Evolutionary conservation across 2,329 filamentous ascomycete species (phyloP), one percentile per base, ranked within the genome.

Genomic region (Fusarium sp.): DNA sequence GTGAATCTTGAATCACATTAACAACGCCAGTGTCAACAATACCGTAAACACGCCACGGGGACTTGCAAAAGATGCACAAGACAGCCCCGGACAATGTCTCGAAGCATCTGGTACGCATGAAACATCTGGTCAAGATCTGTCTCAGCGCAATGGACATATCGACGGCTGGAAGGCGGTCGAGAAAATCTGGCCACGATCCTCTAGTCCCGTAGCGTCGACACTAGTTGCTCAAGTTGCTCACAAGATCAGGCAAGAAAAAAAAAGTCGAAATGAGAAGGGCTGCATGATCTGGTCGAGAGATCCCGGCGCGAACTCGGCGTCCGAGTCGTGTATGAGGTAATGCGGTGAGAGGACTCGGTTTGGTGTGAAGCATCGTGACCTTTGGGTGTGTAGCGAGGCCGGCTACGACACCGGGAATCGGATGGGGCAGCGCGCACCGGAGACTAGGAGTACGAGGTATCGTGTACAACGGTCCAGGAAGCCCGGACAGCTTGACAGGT

Each of bases 241-340:
- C 57, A 71, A 61, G 61, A 65, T 71, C 61, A 72, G 57, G 68
- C 61, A 70, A 72, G 62, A 40, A 62, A 62, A 68, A 44, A 68
- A 66, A 63, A 38, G 62, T 56, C 61, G 53, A 69, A 74, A 69
- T 65, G 59, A 65, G 49, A 65, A 68, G 60, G 60, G 63, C 68
- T 72, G 73, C 71, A 72, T 71, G 65, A 68, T 69, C 57, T 69
- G 58, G 71, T 72, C 65, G 57, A 74, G 58, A 61, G 65, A 74
- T 68, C 66, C 73, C 73, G 73, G 73, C 69, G 68, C 69, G 72
- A 74, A 69, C 65, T 75, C 71, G 73, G 73, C 73, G 70, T 69
- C 69, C 63, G 65, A 73, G 66, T 75, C 64, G 69, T 68, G 73
- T 72, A 75, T 75, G 73, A 75, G 70, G 73, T 75, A 75, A 75